Conservation (phyloP, 75 land plant species). For the Sequoia sempervirens region DNA sequence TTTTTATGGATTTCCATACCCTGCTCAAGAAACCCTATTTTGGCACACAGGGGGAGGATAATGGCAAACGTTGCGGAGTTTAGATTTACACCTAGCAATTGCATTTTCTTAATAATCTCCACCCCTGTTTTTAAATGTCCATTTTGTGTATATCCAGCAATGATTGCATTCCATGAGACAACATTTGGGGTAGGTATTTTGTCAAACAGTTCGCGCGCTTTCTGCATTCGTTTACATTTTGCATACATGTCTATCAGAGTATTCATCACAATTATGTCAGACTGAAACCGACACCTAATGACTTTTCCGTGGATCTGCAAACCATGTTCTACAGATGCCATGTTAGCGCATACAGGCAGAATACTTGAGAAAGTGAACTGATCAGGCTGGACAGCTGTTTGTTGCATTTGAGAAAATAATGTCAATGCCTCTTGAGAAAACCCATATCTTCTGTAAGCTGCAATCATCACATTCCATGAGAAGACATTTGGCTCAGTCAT, state of each 20-base stretch:
- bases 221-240: background rate
- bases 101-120: constrained; percentile 3
- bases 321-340: background rate
- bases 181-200: background rate
- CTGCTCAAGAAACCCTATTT: background rate
- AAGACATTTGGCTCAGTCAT: constrained; percentile 12
- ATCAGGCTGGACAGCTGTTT: background rate
- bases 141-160: constrained; percentile 4
- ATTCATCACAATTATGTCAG: constrained; percentile 13
- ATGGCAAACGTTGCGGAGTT: background rate
- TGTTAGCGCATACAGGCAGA: constrained; percentile 1
- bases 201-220: background rate
- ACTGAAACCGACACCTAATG: constrained; percentile 2
- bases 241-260: constrained; percentile 21
- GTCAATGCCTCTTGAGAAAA: background rate
- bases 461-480: constrained; percentile 26
- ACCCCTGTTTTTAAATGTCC: background rate
- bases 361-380: constrained; percentile 6
- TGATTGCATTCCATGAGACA: constrained; percentile 1
- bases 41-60: constrained; percentile 10
- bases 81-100: background rate
- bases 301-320: constrained; percentile 7
- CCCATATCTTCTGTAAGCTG: constrained; percentile 12
- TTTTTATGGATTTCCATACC: constrained; percentile 6
- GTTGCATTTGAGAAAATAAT: constrained; percentile 4